phyloP scores from a whole-genome alignment of 495 filamentous ascomycete genomes.

The Clohesyomyces aquaticus region DNA sequence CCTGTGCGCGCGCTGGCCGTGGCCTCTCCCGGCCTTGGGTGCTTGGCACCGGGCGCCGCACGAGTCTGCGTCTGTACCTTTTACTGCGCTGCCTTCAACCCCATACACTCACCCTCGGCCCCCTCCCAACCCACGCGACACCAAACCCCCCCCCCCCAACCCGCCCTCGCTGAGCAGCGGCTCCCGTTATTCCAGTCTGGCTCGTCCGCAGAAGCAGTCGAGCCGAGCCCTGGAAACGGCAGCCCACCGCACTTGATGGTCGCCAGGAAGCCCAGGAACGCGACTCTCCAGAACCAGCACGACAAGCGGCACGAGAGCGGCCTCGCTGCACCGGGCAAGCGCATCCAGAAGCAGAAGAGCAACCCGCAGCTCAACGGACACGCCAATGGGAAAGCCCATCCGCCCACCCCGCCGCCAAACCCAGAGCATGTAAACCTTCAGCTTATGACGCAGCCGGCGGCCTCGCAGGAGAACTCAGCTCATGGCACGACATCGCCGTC shows the following conservation, averaged over 20 bases:
- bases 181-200: conserved; percentile 50
- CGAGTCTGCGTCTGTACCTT: background rate
- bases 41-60: background rate
- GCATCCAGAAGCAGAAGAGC: conserved; percentile 70
- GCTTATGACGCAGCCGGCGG: conserved; percentile 40
- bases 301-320: conserved; percentile 89
- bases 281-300: conserved; percentile 57
- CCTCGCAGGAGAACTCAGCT: conserved; percentile 4
- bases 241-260: conserved; percentile 57
- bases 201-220: conserved; percentile 40
- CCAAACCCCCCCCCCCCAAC: conserved; percentile 36
- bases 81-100: conserved; percentile 2
- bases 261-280: conserved; percentile 62
- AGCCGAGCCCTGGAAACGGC: conserved; percentile 36
- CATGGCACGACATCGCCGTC: conserved; percentile 21
- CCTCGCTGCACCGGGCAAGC: conserved; percentile 80
- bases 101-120: conserved; percentile 11
- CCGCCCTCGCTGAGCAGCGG: conserved; percentile 27
- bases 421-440: conserved; percentile 32
- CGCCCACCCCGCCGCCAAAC: conserved; percentile 49
- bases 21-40: too few species aligned
- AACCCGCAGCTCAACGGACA: conserved; percentile 62
- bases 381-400: conserved; percentile 56
- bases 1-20: too few species aligned
- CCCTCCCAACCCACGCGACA: conserved; percentile 19